Evolutionary conservation across 2,329 filamentous ascomycete species (phyloP).

Genomic region (Aspergillus quadrilineatus): DNA sequence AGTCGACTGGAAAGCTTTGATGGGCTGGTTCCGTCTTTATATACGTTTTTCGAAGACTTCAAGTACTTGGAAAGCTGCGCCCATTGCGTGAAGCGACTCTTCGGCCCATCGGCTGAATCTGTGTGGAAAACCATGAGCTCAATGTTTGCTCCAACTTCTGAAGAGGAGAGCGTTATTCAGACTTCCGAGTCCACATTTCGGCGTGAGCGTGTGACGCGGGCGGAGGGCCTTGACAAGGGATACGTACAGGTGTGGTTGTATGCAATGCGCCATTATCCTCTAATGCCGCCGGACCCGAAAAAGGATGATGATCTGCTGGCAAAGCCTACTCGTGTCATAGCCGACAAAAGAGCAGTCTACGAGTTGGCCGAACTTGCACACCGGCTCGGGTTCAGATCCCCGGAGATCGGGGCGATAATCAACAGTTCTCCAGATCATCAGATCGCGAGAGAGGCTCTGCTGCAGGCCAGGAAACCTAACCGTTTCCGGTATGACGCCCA

Average conservation of each 20-base stretch:
- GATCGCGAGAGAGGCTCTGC: slow-evolving; percentile 21
- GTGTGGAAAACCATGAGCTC: neutral
- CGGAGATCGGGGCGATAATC: slow-evolving; percentile 19
- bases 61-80: slow-evolving; percentile 32
- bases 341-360: slow-evolving; percentile 20
- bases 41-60: slow-evolving; percentile 40
- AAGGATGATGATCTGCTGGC: slow-evolving; percentile 7
- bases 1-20: neutral
- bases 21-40: slow-evolving; percentile 27
- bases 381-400: slow-evolving; percentile 21
- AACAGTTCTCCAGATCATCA: slow-evolving; percentile 20
- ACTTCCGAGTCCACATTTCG: slow-evolving; percentile 26
- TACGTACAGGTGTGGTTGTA: slow-evolving; percentile 34
- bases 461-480: slow-evolving; percentile 22
- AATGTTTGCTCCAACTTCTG: neutral
- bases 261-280: slow-evolving; percentile 30
- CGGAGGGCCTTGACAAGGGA: slow-evolving; percentile 17
- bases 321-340: slow-evolving; percentile 15
- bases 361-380: slow-evolving; percentile 25
- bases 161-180: slow-evolving; percentile 19
- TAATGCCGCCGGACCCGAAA: slow-evolving; percentile 18
- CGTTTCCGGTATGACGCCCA: slow-evolving; percentile 19
- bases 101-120: neutral
- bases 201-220: slow-evolving; percentile 9
- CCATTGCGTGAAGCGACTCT: slow-evolving; percentile 29